Base-by-base conservation (phyloP, 1,284 basidiomycete genomes). In the Cutaneotrichosporon sp. region DNA sequence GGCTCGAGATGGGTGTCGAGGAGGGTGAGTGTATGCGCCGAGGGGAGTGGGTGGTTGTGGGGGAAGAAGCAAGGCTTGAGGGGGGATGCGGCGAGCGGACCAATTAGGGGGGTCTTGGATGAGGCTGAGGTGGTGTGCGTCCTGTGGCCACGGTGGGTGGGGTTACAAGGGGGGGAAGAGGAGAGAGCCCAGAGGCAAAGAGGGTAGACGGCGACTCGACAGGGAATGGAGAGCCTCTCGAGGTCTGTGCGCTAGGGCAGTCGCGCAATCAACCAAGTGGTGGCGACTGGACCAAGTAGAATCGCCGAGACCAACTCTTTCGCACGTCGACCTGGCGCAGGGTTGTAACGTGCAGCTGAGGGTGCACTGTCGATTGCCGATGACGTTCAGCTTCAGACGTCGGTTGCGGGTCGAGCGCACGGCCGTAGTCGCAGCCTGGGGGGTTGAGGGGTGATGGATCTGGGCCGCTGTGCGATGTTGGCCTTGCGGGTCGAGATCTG, bases 241-340 rank as follows among this genome's bases (percentile, higher is more conserved):
- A 50, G 47, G 47, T n/a, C 47, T 18, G 47, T 50, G 47, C 27
- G 47, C 24, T n/a, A 50, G 47, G 47, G 27, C 25, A 50, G 14
- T n/a, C 18, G 25, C 47, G 11, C 18, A 42, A 50, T 50, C 47
- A 31, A 22, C 47, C 13, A 27, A 25, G 47, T n/a, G n/a, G 47
- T 50, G 47, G 47, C 47, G 47, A 50, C 47, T 46, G 6, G 45
- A n/a, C n/a, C n/a, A n/a, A n/a, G n/a, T n/a, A n/a, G n/a, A n/a
- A n/a, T n/a, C n/a, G n/a, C n/a, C n/a, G n/a, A n/a, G n/a, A 29
- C 14, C 45, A 46, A 16, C 4, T n/a, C n/a, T n/a, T n/a, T n/a
- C n/a, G n/a, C n/a, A n/a, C 16, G 3, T 42, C 38, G 18, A 42
- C 18, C n/a, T 4, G 18, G 16, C 38, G 16, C 16, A 46, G 22